These are phyloP conservation scores for Arachis stenosperma DNA, from an alignment of 306 rosid genomes.

Conservation along the genomic window DNA sequence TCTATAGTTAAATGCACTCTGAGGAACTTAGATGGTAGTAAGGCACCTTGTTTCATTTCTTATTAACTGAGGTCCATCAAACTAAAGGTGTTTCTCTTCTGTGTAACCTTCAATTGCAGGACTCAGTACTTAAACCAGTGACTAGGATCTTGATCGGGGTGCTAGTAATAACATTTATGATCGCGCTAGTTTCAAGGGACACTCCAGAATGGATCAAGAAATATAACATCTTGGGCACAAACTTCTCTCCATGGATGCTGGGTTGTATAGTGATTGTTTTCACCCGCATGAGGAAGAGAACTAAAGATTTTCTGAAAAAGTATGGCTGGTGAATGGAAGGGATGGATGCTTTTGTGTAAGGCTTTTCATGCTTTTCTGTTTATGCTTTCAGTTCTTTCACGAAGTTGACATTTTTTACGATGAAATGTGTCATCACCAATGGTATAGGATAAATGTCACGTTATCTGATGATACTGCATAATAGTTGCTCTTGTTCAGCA, in stretches of 20 bases:
- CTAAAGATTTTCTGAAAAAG: constrained; percentile 62
- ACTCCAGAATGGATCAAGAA: constrained; percentile 71
- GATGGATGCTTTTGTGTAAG: constrained; percentile 8
- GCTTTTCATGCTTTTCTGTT: background rate
- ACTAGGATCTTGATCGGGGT: constrained; percentile 78
- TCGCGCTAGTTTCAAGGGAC: constrained; percentile 60
- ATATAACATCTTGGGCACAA: constrained; percentile 58
- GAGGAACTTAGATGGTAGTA: background rate
- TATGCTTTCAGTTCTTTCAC: constrained; percentile 22
- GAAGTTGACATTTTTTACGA: background rate
- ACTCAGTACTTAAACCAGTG: constrained; percentile 74
- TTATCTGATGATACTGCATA: background rate
- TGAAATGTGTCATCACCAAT: constrained; percentile 15
- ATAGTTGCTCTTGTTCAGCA: background rate
- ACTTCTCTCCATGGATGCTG: constrained; percentile 85
- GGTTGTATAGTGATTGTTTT: constrained; percentile 86
- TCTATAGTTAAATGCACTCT: background rate
- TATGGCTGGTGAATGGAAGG: constrained; percentile 57
- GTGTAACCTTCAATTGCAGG: constrained; percentile 53
- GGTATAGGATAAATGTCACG: background rate
- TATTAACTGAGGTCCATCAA: background rate
- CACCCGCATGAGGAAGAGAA: constrained; percentile 85
- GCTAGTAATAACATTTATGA: constrained; percentile 61
- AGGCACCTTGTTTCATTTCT: background rate
- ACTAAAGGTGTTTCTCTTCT: background rate